Base-by-base conservation (phyloP, 179 eudicot species). In the Silene coronaria region DNA sequence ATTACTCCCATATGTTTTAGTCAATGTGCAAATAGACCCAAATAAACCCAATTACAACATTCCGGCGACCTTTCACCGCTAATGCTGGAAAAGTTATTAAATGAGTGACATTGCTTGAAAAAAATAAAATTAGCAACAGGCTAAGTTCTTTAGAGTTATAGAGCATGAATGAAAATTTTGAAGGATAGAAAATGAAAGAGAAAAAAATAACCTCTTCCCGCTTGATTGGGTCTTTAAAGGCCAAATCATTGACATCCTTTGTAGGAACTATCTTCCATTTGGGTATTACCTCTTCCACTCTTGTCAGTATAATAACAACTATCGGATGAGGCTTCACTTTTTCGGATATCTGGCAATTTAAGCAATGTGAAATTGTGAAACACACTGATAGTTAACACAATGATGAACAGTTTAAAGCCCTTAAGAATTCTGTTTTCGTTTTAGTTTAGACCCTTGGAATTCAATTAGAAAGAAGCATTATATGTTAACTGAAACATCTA, bases 241-340 rank as follows among this genome's bases (percentile, higher is more conserved):
- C 90, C 0, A 92, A 70, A 81, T 95, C 88, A 67, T 92, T 95
- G 14, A 95, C 96, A 68, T 95, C 99, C 75, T 93, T 92, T 4
- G 93, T 75, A 10, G 99, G 99, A 70, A 95, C 97, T 34, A 95
- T 95, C 89, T 95, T 95, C 99, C 99, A 95, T 83, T 87, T 93
- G 6, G 99, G 99, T 80, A 95, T 95, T 67, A 95, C 75, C 67
- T 93, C 97, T 69, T 93, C 97, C 64, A 95, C 91, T 76, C 48
- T 84, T 3, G 97, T 91, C 78, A 95, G 77, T 53, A 93, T 61
- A 74, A 75, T 91, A 28, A 95, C 81, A 62, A 95, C 99, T 11
- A 89, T 24, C 0, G 91, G 97, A 77, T 88, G 99, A n/a, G 99
- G 99, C 84, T 92, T 95, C 86, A 95, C 97, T 85, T 95, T 91